A percentile compares a stretch with the other conserved stretches of the same genome.
These are phyloP conservation scores for Alternaria sp. DNA, from an alignment of 2,329 filamentous ascomycete species.

Conservation along the genomic window DNA sequence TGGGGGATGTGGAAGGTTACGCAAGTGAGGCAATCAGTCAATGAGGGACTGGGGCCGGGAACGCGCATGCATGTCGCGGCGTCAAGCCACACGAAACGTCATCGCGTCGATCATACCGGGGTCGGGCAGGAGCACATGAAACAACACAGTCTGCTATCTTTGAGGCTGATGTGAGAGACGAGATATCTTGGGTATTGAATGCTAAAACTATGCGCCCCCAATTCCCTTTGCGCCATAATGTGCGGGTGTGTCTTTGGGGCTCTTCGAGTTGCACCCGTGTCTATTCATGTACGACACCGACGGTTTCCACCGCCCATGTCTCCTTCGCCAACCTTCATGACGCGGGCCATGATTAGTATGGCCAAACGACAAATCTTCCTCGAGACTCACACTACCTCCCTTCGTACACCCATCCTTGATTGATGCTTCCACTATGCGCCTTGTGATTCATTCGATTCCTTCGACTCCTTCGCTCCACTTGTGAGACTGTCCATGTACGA, in stretches of 20 bases:
- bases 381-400: background rate
- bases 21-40: constrained; percentile 18
- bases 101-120: constrained; percentile 27
- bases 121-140: background rate
- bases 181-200: constrained; percentile 6
- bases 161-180: background rate
- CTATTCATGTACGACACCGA: constrained; percentile 7
- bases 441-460: background rate
- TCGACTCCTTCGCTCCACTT: background rate
- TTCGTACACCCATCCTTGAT: background rate
- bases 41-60: constrained; percentile 16
- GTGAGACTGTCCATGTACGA: constrained; percentile 12
- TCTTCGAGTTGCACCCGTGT: background rate
- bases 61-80: constrained; percentile 25
- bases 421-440: background rate
- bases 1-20: background rate
- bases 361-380: background rate
- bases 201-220: constrained; percentile 6
- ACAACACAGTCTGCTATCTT: background rate
- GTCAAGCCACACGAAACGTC: constrained; percentile 28
- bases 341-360: background rate
- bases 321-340: background rate
- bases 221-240: background rate
- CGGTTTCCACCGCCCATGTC: constrained; percentile 2
- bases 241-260: background rate